These are phyloP conservation scores for Calamus simplicifolius DNA, from an alignment of 176 grass and related monocot species.

Conservation along the genomic window DNA sequence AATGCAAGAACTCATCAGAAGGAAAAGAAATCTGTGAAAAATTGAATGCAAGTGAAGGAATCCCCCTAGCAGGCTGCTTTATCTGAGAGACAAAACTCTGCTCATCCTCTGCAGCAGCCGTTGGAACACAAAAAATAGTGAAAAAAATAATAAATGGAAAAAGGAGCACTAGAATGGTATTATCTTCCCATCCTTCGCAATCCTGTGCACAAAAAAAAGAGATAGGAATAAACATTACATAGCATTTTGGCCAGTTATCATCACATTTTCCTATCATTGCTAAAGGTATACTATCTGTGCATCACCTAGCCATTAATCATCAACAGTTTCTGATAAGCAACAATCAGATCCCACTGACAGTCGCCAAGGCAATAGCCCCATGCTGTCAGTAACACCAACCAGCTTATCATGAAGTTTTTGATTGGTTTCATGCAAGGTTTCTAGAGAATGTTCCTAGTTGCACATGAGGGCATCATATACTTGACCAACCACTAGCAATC, in stretches of 20 bases:
- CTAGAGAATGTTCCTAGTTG: no score
- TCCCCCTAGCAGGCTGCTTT: not conserved
- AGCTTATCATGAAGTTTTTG: no score
- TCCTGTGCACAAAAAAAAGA: slow-evolving; percentile 26
- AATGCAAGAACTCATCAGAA: not conserved
- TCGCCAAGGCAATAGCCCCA: no score
- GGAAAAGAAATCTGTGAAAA: not conserved
- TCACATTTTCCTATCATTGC: slow-evolving; percentile 10
- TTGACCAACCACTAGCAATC: no score
- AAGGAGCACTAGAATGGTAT: slow-evolving; percentile 14
- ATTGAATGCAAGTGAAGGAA: not conserved
- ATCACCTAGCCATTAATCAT: no score
- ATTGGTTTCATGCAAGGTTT: no score
- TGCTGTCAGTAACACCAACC: no score
- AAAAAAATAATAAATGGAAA: not conserved
- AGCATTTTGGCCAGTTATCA: not conserved
- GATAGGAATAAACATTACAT: not conserved
- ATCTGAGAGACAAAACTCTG: not conserved
- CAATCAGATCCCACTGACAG: no score
- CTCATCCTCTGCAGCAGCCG: no score
- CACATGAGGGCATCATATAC: no score
- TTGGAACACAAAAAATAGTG: slow-evolving; percentile 15
- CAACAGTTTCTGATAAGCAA: no score
- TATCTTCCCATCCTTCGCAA: slow-evolving; percentile 35
- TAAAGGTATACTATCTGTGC: not conserved